phyloP scores from a whole-genome alignment of 2,329 filamentous ascomycete genomes.

The Trichoderma breve region DNA sequence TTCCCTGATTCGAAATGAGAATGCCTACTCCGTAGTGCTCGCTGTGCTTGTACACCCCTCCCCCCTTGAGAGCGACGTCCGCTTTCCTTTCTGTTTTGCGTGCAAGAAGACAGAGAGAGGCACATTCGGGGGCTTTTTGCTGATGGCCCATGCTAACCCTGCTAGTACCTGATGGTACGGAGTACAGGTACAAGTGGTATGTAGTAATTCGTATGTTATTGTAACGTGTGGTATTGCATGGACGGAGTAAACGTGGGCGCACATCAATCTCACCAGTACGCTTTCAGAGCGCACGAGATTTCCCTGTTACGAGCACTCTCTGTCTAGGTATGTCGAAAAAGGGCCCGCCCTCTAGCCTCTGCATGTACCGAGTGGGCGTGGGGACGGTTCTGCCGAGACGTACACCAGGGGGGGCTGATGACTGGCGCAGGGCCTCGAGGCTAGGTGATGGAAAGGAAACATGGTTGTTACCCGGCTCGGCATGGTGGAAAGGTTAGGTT shows the following conservation, averaged over 20 bases:
- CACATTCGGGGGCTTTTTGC: conserved; percentile 20
- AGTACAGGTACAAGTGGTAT: neutral
- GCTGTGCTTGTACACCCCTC: conserved; percentile 6
- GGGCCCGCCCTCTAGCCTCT: neutral
- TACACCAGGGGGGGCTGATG: conserved; percentile 20
- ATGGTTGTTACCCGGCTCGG: conserved; percentile 21
- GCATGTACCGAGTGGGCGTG: conserved; percentile 22
- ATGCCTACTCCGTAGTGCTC: neutral
- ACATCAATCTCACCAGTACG: conserved; percentile 12
- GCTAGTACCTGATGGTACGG: conserved; percentile 13
- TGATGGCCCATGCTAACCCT: conserved; percentile 19
- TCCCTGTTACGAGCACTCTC: neutral
- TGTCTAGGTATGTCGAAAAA: neutral
- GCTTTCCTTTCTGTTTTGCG: conserved; percentile 1
- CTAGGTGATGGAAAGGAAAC: conserved; percentile 5
- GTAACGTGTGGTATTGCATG: conserved; percentile 17
- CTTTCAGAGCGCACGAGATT: conserved; percentile 10
- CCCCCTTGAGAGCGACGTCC: neutral
- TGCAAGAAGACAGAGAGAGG: conserved; percentile 1
- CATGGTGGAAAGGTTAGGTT: conserved; percentile 19
- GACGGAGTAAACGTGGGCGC: conserved; percentile 15
- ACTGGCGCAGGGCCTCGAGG: conserved; percentile 20
- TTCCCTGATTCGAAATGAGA: conserved; percentile 6
- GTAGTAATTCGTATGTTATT: conserved; percentile 9
- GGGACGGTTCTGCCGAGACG: conserved; percentile 25